phyloP scores from a whole-genome alignment of 495 filamentous ascomycete species.

The Aspergillus panamensis region DNA sequence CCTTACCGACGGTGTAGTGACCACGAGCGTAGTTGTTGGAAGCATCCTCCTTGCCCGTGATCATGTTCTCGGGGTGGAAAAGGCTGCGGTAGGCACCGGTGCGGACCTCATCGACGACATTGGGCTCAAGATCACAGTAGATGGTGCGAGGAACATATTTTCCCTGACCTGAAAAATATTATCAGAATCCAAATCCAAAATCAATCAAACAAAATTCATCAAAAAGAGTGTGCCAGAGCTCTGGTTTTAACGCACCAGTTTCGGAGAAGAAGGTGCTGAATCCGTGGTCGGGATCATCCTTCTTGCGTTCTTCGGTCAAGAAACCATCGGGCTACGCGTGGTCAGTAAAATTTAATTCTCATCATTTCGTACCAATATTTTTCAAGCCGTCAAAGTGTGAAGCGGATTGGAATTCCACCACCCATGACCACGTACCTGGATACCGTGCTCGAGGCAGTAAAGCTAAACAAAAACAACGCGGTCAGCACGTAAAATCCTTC shows the following conservation, averaged over 20 bases:
- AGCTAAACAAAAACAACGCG: conserved; percentile 55
- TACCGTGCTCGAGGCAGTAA: conserved; percentile 99
- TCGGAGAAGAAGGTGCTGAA: conserved; percentile 99
- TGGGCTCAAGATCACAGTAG: conserved; percentile 99
- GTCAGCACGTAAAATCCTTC: conserved; percentile 27
- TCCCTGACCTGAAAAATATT: conserved; percentile 68
- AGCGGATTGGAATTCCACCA: not conserved
- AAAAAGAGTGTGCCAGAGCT: not conserved
- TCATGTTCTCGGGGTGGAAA: conserved; percentile 99
- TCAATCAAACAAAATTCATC: conserved; percentile 5
- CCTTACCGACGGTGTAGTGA: conserved; percentile 98
- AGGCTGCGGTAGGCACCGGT: conserved; percentile 92
- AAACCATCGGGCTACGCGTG: conserved; percentile 86
- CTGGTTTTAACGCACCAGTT: conserved; percentile 66
- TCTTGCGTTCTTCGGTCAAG: conserved; percentile 97
- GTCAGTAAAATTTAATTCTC: conserved; percentile 19
- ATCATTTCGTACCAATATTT: not conserved
- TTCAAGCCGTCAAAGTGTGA: not conserved
- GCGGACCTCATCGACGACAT: conserved; percentile 99
- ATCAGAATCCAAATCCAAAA: conserved; percentile 4
- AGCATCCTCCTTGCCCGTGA: conserved; percentile 98
- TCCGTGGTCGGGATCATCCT: conserved; percentile 89
- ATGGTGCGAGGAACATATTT: conserved; percentile 99
- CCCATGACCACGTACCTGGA: conserved; percentile 67
- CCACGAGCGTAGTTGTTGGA: conserved; percentile 99